A percentile compares a stretch with the other conserved stretches of the same genome.
Conservation (phyloP, 2,329 filamentous ascomycete species). For the Hypocreales sp. region DNA sequence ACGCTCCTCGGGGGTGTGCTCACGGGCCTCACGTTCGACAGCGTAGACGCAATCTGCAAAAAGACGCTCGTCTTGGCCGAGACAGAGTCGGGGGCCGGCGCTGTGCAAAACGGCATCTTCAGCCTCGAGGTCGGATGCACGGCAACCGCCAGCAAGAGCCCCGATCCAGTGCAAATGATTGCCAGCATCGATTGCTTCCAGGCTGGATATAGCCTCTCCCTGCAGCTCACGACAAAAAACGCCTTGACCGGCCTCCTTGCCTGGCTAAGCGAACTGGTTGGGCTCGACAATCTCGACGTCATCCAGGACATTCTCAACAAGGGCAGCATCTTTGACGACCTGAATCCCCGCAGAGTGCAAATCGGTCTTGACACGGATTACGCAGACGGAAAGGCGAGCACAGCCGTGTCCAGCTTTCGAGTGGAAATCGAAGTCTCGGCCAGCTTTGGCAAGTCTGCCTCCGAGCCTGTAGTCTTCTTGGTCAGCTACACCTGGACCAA, state of each 20-base stretch:
- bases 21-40: too few relatives aligned
- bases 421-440: constrained; percentile 3
- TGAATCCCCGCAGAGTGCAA: constrained; percentile 1
- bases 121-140: too few relatives aligned
- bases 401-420: too few relatives aligned
- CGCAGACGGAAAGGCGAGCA: not conserved
- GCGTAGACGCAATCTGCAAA: too few relatives aligned
- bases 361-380: not conserved
- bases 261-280: constrained; percentile 2
- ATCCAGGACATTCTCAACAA: constrained; percentile 1
- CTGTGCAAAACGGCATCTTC: too few relatives aligned
- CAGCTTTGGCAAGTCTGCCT: constrained; percentile 1
- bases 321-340: not conserved
- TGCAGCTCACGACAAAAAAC: not conserved
- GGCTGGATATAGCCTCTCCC: constrained; percentile 1
- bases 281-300: not conserved
- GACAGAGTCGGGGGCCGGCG: too few relatives aligned
- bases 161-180: too few relatives aligned
- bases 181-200: constrained; percentile 1
- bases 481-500: constrained; percentile 2
- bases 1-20: constrained; percentile 1
- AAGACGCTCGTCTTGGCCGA: too few relatives aligned
- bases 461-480: constrained; percentile 2
- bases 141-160: too few relatives aligned
- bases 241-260: constrained; percentile 1